These are phyloP conservation scores for Hymenoscyphus albidus DNA, from an alignment of 2,329 filamentous ascomycete species.

Conservation along the genomic window DNA sequence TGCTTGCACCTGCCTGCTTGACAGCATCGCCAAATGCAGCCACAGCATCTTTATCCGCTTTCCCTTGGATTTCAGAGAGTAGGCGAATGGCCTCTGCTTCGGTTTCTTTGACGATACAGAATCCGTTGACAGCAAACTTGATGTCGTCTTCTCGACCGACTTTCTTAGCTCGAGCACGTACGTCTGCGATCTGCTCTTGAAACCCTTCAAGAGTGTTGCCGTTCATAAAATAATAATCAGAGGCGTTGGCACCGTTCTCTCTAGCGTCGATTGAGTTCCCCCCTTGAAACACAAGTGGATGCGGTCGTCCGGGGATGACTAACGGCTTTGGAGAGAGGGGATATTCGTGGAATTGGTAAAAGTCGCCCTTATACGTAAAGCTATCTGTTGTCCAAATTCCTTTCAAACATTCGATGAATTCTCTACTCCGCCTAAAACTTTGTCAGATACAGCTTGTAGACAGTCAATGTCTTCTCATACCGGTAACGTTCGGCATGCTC, in stretches of 20 bases:
- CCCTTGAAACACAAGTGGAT: conserved; percentile 51
- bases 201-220: conserved; percentile 53
- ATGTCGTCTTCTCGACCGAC: conserved; percentile 43
- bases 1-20: conserved; percentile 46
- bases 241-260: conserved; percentile 45
- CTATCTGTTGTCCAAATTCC: conserved; percentile 49
- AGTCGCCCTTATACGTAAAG: conserved; percentile 49
- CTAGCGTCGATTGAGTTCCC: conserved; percentile 49
- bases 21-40: conserved; percentile 47
- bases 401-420: conserved; percentile 49
- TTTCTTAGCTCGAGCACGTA: conserved; percentile 44
- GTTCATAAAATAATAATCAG: conserved; percentile 54
- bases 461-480: background rate
- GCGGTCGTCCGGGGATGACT: conserved; percentile 40
- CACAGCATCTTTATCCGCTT: conserved; percentile 48
- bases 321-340: conserved; percentile 48
- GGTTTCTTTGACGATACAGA: conserved; percentile 47
- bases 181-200: conserved; percentile 46
- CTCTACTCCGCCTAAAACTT: conserved; percentile 38
- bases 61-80: conserved; percentile 49
- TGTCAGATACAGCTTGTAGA: background rate
- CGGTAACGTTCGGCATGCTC: conserved; percentile 51
- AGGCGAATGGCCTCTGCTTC: conserved; percentile 48
- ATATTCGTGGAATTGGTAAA: conserved; percentile 51
- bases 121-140: conserved; percentile 48